Evolutionary conservation across 768 basidiomycete genomes (phyloP), one percentile per base, ranked within the genome.

Genomic region (Porpolomopsis calyptriformis): DNA sequence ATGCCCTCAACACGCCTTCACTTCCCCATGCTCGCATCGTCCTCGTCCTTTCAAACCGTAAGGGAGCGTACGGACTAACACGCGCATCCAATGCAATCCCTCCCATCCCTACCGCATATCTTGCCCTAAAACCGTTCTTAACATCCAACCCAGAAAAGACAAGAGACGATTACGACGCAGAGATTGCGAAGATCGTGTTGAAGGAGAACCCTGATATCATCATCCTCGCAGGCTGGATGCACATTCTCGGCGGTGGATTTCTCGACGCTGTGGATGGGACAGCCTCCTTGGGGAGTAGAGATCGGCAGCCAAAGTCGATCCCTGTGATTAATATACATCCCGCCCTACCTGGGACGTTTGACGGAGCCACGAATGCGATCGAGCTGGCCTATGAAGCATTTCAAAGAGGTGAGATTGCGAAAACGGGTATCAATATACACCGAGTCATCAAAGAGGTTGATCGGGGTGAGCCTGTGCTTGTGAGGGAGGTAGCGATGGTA

Each of bases 201-300:
- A 58, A 64, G 20, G 75, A 69, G 16, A 64, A 66, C 25, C 94
- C 94, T 0, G 88, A 97, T 62, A 60, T 94, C 20, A 76, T 98
- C 40, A 86, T 98, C 5, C 72, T 98, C n/a, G 96, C 94, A 0
- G 96, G 96, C 0, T 99, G 91, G 89, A 97, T 99, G 94, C 93
- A 98, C 57, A 88, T 98, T 55, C 73, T 97, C 48, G 80, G 82
- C 47, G 82, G 87, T 43, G 68, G 66, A 0, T 97, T 97, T 62
- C 63, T 98, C 49, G 76, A 87, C 16, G 69, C 78, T 25, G 60
- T 88, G 42, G 68, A 72, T n/a, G n/a, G n/a, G n/a, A n/a, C n/a
- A n/a, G n/a, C n/a, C n/a, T n/a, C n/a, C n/a, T n/a, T 40, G 74
- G 75, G 5, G 56, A 62, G 60, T 60, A 43, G 53, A 53, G 0